phyloP scores from a whole-genome alignment of 1,284 basidiomycete species.

The Pseudozyma tsukubaensis region DNA sequence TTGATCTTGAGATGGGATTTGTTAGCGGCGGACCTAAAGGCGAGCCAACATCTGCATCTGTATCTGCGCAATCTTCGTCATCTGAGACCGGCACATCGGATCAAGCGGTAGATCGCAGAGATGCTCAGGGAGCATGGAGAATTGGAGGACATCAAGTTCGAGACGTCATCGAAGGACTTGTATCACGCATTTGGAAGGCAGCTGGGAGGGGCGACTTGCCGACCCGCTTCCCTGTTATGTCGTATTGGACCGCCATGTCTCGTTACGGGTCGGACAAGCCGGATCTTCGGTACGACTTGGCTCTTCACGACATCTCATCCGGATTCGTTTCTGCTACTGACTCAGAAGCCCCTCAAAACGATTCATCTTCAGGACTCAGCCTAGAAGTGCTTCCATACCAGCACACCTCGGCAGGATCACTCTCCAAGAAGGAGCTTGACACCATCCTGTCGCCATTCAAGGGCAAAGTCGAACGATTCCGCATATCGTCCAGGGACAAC shows the following conservation, averaged over 20 bases:
- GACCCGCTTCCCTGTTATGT: slow-evolving; percentile 50
- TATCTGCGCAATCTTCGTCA: not conserved
- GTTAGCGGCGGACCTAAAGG: slow-evolving; percentile 78
- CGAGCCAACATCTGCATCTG: not conserved
- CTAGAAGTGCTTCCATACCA: slow-evolving; percentile 53
- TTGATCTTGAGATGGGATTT: slow-evolving; percentile 96
- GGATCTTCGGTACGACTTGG: slow-evolving; percentile 83
- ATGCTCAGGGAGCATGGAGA: slow-evolving; percentile 74
- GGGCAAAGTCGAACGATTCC: slow-evolving; percentile 56
- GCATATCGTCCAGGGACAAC: slow-evolving; percentile 32
- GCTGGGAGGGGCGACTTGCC: slow-evolving; percentile 74
- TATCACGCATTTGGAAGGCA: slow-evolving; percentile 76
- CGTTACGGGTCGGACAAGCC: slow-evolving; percentile 93
- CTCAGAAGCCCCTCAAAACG: not conserved
- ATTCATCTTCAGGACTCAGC: not conserved
- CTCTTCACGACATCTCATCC: slow-evolving; percentile 47
- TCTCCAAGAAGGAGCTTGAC: slow-evolving; percentile 56
- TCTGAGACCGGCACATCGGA: not conserved
- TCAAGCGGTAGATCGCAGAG: slow-evolving; percentile 11
- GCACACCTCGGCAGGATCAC: slow-evolving; percentile 17
- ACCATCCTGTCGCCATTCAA: slow-evolving; percentile 27
- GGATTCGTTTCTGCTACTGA: slow-evolving; percentile 22
- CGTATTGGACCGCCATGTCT: slow-evolving; percentile 57
- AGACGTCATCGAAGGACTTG: slow-evolving; percentile 54
- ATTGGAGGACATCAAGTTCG: slow-evolving; percentile 72